A percentile compares a stretch with the other conserved stretches of the same genome.
These are phyloP conservation scores for Acrocalymma vagum DNA, from an alignment of 2,329 filamentous ascomycete species.

Conservation along the genomic window DNA sequence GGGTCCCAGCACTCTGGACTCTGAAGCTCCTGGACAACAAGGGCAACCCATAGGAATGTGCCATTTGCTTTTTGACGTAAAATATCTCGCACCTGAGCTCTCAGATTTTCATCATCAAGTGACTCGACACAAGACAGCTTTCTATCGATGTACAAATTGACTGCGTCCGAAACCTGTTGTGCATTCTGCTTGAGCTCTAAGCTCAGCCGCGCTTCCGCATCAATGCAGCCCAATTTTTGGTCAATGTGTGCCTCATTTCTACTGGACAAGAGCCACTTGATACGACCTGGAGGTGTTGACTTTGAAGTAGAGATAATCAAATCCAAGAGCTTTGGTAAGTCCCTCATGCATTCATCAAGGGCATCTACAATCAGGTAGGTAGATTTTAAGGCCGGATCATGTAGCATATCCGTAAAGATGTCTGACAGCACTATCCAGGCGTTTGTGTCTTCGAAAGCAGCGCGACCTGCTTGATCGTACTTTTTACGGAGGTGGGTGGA, in stretches of 20 bases:
- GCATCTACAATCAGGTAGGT: conserved; percentile 56
- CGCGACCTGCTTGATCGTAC: conserved; percentile 45
- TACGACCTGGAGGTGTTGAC: conserved; percentile 14
- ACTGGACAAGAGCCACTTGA: conserved; percentile 42
- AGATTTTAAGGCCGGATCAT: conserved; percentile 36
- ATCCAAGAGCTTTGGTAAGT: conserved; percentile 2
- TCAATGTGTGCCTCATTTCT: conserved; percentile 52
- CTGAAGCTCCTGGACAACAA: conserved; percentile 36
- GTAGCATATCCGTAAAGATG: conserved; percentile 51
- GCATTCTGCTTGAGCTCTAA: conserved; percentile 49
- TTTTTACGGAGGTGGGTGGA: conserved; percentile 42
- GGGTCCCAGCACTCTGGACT: conserved; percentile 7
- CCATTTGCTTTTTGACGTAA: conserved; percentile 42
- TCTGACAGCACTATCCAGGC: conserved; percentile 46
- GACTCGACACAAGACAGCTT: conserved; percentile 40
- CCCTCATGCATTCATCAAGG: conserved; percentile 54
- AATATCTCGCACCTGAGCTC: conserved; percentile 15
- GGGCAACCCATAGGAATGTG: conserved; percentile 40
- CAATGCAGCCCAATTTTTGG: conserved; percentile 24
- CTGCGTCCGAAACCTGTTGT: conserved; percentile 39
- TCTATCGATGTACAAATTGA: conserved; percentile 46
- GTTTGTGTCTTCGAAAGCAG: conserved; percentile 53
- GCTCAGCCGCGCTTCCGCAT: conserved; percentile 29
- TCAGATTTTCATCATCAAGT: conserved; percentile 18
- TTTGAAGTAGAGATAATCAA: not conserved